These are phyloP conservation scores for Sarcodon sp. DNA, from an alignment of 768 basidiomycete species.

Conservation along the genomic window DNA sequence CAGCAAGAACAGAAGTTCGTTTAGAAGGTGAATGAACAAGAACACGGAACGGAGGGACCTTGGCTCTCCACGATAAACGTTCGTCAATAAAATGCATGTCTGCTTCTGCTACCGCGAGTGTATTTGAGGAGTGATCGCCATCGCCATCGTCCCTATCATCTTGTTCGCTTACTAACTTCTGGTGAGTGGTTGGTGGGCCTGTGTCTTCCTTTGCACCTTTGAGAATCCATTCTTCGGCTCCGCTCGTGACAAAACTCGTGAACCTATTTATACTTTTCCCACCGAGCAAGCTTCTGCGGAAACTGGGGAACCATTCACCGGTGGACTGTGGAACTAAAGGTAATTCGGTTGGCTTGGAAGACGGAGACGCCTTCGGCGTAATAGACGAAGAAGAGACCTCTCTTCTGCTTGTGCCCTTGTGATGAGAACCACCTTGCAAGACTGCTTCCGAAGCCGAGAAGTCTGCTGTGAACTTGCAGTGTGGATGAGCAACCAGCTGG, in stretches of 20 bases:
- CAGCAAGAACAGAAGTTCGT: slow-evolving; percentile 47
- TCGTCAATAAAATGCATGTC: slow-evolving; percentile 62
- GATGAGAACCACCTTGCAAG: no score
- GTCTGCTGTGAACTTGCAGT: slow-evolving; percentile 47
- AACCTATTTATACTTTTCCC: slow-evolving; percentile 78
- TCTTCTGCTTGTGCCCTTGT: slow-evolving; percentile 10
- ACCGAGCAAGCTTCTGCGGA: slow-evolving; percentile 57
- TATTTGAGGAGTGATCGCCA: slow-evolving; percentile 9
- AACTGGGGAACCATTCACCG: slow-evolving; percentile 69
- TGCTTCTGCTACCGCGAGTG: slow-evolving; percentile 29
- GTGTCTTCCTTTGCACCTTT: slow-evolving; percentile 37
- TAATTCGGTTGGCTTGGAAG: slow-evolving; percentile 12
- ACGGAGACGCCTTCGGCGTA: slow-evolving; percentile 32
- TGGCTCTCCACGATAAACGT: slow-evolving; percentile 62
- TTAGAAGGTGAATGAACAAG: slow-evolving; percentile 77
- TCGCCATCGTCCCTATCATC: slow-evolving; percentile 24
- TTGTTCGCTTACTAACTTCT: slow-evolving; percentile 9
- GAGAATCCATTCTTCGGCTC: slow-evolving; percentile 76
- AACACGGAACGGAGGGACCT: slow-evolving; percentile 59
- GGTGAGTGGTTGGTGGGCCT: slow-evolving; percentile 6
- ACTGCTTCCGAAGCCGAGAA: slow-evolving; percentile 29
- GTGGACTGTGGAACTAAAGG: slow-evolving; percentile 54
- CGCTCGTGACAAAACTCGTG: slow-evolving; percentile 76
- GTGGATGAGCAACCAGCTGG: slow-evolving; percentile 1
- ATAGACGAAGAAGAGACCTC: slow-evolving; percentile 31